These are phyloP conservation scores for Ceratocystis harringtonii DNA, from an alignment of 2,329 filamentous ascomycete genomes.

Conservation along the genomic window DNA sequence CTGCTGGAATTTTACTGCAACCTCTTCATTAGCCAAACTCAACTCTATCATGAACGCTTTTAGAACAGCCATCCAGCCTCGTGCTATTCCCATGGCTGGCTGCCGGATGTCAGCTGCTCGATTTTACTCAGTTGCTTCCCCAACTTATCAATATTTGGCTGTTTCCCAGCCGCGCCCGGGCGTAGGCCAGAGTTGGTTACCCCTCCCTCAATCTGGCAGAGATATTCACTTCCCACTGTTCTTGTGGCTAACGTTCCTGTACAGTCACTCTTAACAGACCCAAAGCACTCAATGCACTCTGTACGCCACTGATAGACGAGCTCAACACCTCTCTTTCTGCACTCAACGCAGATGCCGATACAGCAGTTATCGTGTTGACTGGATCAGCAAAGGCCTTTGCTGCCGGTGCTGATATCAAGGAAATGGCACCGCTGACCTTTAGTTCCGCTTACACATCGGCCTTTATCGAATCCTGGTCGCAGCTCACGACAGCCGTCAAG, in stretches of 20 bases:
- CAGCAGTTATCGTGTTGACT: conserved; percentile 69
- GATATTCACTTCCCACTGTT: background rate
- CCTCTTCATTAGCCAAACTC: background rate
- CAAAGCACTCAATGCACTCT: conserved; percentile 89
- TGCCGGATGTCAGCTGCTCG: background rate
- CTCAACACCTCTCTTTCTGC: conserved; percentile 63
- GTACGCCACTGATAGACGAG: conserved; percentile 77
- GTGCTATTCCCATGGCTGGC: too few species aligned
- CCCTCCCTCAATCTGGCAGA: background rate
- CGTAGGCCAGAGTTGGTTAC: conserved; percentile 62
- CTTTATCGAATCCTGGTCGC: conserved; percentile 92
- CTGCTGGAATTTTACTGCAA: background rate
- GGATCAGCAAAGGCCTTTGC: conserved; percentile 85
- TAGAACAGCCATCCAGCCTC: background rate
- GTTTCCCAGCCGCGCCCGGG: conserved; percentile 74
- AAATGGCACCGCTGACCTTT: conserved; percentile 91
- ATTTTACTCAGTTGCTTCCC: conserved; percentile 21
- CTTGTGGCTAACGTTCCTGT: conserved; percentile 3
- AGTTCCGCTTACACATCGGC: conserved; percentile 71
- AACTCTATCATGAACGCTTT: background rate
- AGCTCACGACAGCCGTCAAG: conserved; percentile 68
- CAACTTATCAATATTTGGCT: conserved; percentile 64
- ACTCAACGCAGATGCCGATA: conserved; percentile 53
- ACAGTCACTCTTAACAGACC: conserved; percentile 85
- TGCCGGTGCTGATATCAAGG: conserved; percentile 95